phyloP scores from a whole-genome alignment of 176 grass and related monocot species.

The Musa troglodytarum region DNA sequence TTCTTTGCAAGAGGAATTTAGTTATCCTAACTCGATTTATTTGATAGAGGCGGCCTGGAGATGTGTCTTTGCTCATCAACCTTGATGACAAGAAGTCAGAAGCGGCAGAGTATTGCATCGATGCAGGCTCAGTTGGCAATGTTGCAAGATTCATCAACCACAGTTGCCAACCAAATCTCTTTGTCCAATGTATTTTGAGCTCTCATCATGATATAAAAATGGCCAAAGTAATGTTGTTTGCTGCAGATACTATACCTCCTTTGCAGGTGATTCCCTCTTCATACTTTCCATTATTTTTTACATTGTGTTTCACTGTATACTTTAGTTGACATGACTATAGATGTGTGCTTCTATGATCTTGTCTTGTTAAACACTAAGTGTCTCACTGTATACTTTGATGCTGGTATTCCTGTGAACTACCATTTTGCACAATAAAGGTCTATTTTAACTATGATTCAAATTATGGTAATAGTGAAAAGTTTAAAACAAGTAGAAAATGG shows the following conservation, averaged over 20 bases:
- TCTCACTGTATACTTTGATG: too few relatives aligned
- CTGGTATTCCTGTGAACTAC: too few relatives aligned
- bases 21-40: not conserved
- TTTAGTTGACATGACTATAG: not conserved
- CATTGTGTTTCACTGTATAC: not conserved
- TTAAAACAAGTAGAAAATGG: too few relatives aligned
- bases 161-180: slow-evolving; percentile 81
- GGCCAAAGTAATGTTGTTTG: slow-evolving; percentile 77
- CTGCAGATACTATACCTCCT: slow-evolving; percentile 85
- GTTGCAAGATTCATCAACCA: slow-evolving; percentile 93
- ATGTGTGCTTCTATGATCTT: too few relatives aligned
- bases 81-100: slow-evolving; percentile 49
- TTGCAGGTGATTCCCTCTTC: slow-evolving; percentile 45
- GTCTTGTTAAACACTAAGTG: too few relatives aligned
- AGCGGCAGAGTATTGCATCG: slow-evolving; percentile 69
- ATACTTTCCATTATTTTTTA: not conserved
- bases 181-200: slow-evolving; percentile 76
- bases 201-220: slow-evolving; percentile 72
- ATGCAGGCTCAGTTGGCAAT: slow-evolving; percentile 52
- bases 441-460: too few relatives aligned
- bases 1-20: not conserved
- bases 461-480: too few relatives aligned
- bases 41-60: slow-evolving; percentile 58
- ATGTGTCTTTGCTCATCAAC: slow-evolving; percentile 37
- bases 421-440: too few relatives aligned